Conservation (phyloP, 192 early-diverging fungal genomes). For the Coemansia sp. region DNA sequence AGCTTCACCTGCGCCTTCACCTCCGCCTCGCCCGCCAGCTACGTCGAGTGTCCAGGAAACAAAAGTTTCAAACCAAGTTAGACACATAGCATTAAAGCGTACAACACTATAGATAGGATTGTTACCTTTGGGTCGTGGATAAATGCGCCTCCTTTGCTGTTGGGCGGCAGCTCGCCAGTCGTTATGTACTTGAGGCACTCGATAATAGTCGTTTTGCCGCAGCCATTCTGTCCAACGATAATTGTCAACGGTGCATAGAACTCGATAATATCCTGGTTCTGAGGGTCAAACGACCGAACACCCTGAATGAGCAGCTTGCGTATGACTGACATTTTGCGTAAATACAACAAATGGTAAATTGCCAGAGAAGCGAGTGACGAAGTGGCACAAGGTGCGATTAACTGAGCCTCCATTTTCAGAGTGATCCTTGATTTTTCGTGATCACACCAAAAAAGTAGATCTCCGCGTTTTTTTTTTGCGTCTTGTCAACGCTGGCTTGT, state of each 20-base stretch:
- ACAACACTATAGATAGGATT: not conserved
- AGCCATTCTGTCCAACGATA: constrained; percentile 94
- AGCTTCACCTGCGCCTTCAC: constrained; percentile 92
- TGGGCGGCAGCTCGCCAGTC: constrained; percentile 88
- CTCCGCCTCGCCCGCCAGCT: constrained; percentile 68
- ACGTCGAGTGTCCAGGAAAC: constrained; percentile 1
- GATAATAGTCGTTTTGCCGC: constrained; percentile 98
- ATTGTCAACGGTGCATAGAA: constrained; percentile 91
- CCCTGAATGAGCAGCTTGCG: constrained; percentile 79
- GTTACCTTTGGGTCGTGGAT: constrained; percentile 87
- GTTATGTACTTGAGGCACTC: constrained; percentile 95
- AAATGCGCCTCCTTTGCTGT: constrained; percentile 84
- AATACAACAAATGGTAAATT: not conserved
- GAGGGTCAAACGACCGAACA: constrained; percentile 88
- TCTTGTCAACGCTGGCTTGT: not conserved
- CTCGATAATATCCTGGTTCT: constrained; percentile 68
- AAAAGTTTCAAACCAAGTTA: not conserved
- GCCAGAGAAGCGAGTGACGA: not conserved
- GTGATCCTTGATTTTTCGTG: not conserved
- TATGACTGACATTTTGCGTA: constrained; percentile 56
- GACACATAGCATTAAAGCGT: not conserved
- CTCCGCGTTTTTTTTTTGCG: constrained; percentile 4
- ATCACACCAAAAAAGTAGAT: not conserved
- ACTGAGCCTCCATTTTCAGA: not conserved
- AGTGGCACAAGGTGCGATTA: not conserved